phyloP scores from a whole-genome alignment of 148 eudicot genomes.

The Suaeda aralocaspica region DNA sequence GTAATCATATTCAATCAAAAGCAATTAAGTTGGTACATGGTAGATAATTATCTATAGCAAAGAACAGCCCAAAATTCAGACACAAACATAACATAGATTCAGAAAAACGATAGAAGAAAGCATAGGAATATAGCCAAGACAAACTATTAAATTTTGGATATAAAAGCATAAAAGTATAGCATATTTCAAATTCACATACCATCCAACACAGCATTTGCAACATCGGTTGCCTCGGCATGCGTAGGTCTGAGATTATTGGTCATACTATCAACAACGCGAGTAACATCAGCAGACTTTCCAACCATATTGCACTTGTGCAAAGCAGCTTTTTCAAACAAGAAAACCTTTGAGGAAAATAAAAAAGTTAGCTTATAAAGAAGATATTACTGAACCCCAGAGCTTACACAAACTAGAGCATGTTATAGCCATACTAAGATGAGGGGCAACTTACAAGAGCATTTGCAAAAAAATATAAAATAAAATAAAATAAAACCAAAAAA shows the following conservation, averaged over 20 bases:
- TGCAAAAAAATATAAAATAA: too few species aligned
- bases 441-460: not conserved
- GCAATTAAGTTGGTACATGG: not conserved
- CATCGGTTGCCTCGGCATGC: slow-evolving; percentile 99
- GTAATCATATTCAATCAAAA: slow-evolving; percentile 12
- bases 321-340: slow-evolving; percentile 92
- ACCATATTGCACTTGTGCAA: slow-evolving; percentile 92
- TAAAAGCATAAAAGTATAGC: not conserved
- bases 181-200: slow-evolving; percentile 46
- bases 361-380: not conserved
- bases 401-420: slow-evolving; percentile 10
- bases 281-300: slow-evolving; percentile 94
- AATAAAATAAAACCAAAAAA: too few species aligned
- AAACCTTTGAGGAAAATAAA: slow-evolving; percentile 49
- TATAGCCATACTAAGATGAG: not conserved
- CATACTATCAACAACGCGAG: slow-evolving; percentile 99
- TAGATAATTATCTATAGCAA: too few species aligned
- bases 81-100: not conserved
- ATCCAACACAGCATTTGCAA: slow-evolving; percentile 94
- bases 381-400: not conserved
- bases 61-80: not conserved
- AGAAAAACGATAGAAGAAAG: not conserved
- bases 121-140: not conserved
- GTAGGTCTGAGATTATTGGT: slow-evolving; percentile 94
- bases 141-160: too few species aligned